Evolutionary conservation across 106 monocot genomes (phyloP), one percentile per base, ranked within the genome.

Genomic region (Acorus gramineus): DNA sequence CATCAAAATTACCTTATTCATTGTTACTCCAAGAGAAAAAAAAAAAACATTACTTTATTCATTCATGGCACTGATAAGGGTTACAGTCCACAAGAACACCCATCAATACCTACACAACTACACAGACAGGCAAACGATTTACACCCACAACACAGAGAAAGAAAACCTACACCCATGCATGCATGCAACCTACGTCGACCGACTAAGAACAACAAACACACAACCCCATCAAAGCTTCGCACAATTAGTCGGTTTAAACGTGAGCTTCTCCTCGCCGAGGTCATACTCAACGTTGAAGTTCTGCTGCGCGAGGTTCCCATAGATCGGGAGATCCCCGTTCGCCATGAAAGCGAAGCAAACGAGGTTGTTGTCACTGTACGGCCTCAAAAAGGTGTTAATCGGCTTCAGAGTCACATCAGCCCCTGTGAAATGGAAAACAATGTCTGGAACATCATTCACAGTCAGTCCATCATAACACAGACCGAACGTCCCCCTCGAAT

Each of bases 281-380:
- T 84, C 80, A 55, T 77, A 84, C 6, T 61, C 84, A 4, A 84
- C 46, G 46, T 84, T 63, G 53, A 73, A 68, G 49, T 84, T 64
- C 59, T 77, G 80, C 71, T 84, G 84, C 11, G 84, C 84, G 2
- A 84, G 28, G 67, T 77, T 84, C 1, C 84, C 84, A 6, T 66
- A 61, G 9, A 84, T 68, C 11, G 8, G 6, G 8, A 13, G 2
- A 0, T 46, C 50, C 2, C 53, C 46, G 7, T 6, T 13, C 3
- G 56, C 6, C 13, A 70, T 7, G 7, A 80, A 50, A 6, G 48
- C 74, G 6, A 84, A 61, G 67, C 80, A 84, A 6, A 74, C 42
- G 7, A 55, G 56, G 14, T 28, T 28, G 28, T 28, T 28, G 28
- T 28, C 44, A 56, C 2, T 76, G 52, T 6, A 10, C 11, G 52